Percentiles rank a stretch among this genome's conserved stretches.
phyloP scores from a whole-genome alignment of 441 rosid species.

The Lepidium campestre region DNA sequence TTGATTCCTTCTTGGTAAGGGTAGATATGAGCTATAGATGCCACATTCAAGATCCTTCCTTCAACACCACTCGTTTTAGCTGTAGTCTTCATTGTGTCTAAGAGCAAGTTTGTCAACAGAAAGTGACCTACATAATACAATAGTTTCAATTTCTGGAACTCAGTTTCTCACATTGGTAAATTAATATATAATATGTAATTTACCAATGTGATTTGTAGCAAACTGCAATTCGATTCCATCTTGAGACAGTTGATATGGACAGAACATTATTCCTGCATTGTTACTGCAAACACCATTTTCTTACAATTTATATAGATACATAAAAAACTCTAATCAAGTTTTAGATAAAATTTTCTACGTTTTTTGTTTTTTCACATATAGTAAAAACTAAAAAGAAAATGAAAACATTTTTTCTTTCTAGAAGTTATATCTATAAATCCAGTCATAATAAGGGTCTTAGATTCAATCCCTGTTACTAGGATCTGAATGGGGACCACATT shows the following conservation, averaged over 20 bases:
- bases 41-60: conserved; percentile 83
- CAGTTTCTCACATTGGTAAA: too few relatives aligned
- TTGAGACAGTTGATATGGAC: conserved; percentile 72
- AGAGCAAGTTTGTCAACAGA: conserved; percentile 70
- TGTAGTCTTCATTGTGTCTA: conserved; percentile 74
- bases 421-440: background rate
- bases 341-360: too few relatives aligned
- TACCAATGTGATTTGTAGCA: conserved; percentile 86
- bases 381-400: too few relatives aligned
- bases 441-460: background rate
- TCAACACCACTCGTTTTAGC: conserved; percentile 60
- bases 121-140: conserved; percentile 76
- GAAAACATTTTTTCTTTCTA: too few relatives aligned
- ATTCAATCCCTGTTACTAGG: background rate
- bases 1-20: conserved; percentile 56
- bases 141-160: too few relatives aligned
- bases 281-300: conserved; percentile 39
- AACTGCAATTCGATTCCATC: conserved; percentile 77
- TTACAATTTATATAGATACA: background rate
- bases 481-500: background rate
- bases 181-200: background rate
- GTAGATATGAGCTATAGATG: conserved; percentile 78
- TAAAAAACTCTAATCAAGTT: background rate
- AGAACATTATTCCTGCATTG: conserved; percentile 94
- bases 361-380: too few relatives aligned